phyloP scores from a whole-genome alignment of 2,329 filamentous ascomycete species.

The Clarireedia hainanense region DNA sequence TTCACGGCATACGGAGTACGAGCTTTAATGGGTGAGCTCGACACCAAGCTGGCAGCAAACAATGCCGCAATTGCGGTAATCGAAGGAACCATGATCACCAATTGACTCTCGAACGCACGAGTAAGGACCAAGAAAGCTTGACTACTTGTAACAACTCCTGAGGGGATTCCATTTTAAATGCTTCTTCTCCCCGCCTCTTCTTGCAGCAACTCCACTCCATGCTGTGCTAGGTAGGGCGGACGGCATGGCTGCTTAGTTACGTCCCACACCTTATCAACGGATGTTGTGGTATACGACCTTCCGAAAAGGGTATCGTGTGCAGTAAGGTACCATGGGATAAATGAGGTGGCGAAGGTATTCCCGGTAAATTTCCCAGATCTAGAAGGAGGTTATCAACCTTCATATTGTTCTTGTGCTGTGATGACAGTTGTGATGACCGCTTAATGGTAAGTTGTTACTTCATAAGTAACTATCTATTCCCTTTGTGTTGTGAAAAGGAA shows the following conservation, averaged over 20 bases:
- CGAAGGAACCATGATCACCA: constrained; percentile 3
- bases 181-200: background rate
- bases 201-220: background rate
- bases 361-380: background rate
- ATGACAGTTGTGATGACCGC: too few species aligned
- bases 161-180: background rate
- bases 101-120: background rate
- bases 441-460: too few species aligned
- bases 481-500: too few species aligned
- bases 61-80: background rate
- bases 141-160: background rate
- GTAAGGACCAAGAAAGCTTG: background rate
- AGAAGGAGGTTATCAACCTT: background rate
- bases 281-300: background rate
- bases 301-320: constrained; percentile 1
- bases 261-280: background rate
- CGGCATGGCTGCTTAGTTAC: background rate
- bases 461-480: too few species aligned
- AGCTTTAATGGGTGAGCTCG: constrained; percentile 8
- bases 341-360: background rate
- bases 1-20: constrained; percentile 10
- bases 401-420: too few species aligned
- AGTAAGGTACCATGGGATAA: background rate
- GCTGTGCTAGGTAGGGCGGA: background rate
- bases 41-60: background rate